Conservation (phyloP, 768 basidiomycete species). For the Pulveroboletus sp. region DNA sequence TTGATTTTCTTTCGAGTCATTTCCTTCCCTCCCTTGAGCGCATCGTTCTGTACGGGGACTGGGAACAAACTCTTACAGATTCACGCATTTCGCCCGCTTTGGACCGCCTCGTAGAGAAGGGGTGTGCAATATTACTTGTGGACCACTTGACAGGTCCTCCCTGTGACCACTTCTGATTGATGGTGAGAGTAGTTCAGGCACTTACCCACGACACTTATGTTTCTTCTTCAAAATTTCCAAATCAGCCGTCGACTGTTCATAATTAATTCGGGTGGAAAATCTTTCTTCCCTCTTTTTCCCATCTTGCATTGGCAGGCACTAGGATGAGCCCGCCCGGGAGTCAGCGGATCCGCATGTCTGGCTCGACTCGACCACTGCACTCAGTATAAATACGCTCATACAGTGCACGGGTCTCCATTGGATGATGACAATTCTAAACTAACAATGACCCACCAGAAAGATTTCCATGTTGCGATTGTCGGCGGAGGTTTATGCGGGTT, state of each 20-base stretch:
- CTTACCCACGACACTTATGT: background rate
- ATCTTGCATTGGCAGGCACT: background rate
- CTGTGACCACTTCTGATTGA: slow-evolving; percentile 18
- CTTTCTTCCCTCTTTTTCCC: background rate
- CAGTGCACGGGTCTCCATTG: background rate
- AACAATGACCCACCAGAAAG: slow-evolving; percentile 23
- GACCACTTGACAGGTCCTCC: slow-evolving; percentile 3
- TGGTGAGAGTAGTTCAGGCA: background rate
- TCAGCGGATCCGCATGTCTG: background rate
- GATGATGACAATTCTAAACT: background rate
- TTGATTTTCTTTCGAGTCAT: slow-evolving; percentile 37
- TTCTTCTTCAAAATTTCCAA: background rate
- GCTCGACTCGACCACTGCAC: background rate
- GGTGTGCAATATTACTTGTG: slow-evolving; percentile 26
- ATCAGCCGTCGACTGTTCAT: background rate
- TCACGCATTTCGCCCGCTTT: slow-evolving; percentile 33
- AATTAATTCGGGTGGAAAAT: background rate
- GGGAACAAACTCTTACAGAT: slow-evolving; percentile 39
- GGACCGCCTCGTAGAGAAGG: slow-evolving; percentile 31
- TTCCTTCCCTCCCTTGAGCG: slow-evolving; percentile 43
- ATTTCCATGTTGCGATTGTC: slow-evolving; percentile 48
- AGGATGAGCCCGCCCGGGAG: background rate
- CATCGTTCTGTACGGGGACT: slow-evolving; percentile 51
- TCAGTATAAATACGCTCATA: background rate
- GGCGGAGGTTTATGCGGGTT: slow-evolving; percentile 56